Evolutionary conservation across 176 grass and related monocot species (phyloP), one percentile per base, ranked within the genome.

Genomic region (Secale cereale): DNA sequence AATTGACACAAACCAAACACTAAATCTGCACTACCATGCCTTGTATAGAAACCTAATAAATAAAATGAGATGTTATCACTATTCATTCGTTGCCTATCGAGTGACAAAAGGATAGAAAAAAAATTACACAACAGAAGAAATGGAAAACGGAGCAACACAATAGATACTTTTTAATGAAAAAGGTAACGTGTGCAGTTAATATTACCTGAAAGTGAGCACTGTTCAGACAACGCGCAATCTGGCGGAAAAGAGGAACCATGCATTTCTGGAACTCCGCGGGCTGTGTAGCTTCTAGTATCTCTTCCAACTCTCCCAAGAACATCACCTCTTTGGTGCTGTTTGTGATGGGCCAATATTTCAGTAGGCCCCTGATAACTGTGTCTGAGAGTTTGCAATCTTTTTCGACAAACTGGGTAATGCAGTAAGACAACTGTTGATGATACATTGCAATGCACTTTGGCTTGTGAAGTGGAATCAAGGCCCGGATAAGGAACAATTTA

Each of bases 191-290:
- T 80, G 4, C 14, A n/a, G 59, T 11, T 66, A 57, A 63, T 56
- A 74, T 78, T 93, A 97, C 94, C 94, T 97, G 94, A 83, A 97
- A 97, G 78, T 97, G 94, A 27, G 91, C 90, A 69, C 94, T 92
- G 87, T 67, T 97, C 62, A 97, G 86, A 62, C 94, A 97, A 4
- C 82, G 72, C 9, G 87, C 81, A 12, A 97, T 97, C 87, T 91
- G 91, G 17, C 87, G 82, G 82, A 94, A 97, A 79, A 97, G 89
- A 50, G 94, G 94, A 52, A 94, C 91, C 94, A 97, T 97, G 84
- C 91, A 97, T 81, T 94, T 97, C 85, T 97, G 94, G 76, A 97
- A 97, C 79, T 97, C 94, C 0, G 87, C 89, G 50, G 85, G 84
- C 63, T 97, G 91, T n/a, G 82, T 97, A 77, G 89, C 89, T 84